Percentiles rank a stretch among this genome's conserved stretches.
phyloP scores from a whole-genome alignment of 2,329 filamentous ascomycete species.

The Colletotrichum costaricense region DNA sequence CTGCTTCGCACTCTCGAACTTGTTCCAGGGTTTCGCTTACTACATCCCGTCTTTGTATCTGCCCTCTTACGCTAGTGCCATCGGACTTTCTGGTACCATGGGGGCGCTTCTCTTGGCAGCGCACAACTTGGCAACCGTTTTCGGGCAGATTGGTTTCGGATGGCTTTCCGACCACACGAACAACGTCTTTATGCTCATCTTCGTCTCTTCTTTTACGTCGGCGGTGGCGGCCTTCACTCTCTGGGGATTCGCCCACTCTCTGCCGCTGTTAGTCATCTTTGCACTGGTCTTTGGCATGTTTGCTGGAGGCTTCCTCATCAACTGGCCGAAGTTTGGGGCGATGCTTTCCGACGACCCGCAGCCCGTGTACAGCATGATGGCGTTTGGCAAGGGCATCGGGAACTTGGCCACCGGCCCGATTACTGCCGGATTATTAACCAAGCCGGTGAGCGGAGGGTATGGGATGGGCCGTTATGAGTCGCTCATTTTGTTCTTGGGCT shows the following conservation, averaged over 20 bases:
- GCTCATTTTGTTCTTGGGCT: constrained; percentile 29
- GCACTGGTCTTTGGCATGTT: constrained; percentile 68
- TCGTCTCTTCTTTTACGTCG: constrained; percentile 57
- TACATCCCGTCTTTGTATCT: constrained; percentile 67
- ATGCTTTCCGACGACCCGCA: constrained; percentile 42
- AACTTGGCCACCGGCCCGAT: constrained; percentile 43
- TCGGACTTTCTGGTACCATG: constrained; percentile 50
- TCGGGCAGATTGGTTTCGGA: constrained; percentile 58
- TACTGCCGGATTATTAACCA: constrained; percentile 37
- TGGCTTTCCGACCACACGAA: constrained; percentile 57
- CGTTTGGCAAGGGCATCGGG: constrained; percentile 43
- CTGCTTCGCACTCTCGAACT: constrained; percentile 58
- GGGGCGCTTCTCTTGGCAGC: constrained; percentile 60
- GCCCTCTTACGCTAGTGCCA: constrained; percentile 58
- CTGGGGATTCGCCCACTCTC: constrained; percentile 63
- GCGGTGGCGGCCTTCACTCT: constrained; percentile 61
- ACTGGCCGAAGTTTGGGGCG: constrained; percentile 43
- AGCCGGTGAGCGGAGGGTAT: constrained; percentile 23
- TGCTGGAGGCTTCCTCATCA: constrained; percentile 51
- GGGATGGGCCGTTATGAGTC: constrained; percentile 29
- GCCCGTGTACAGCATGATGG: constrained; percentile 43
- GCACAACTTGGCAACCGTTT: constrained; percentile 59
- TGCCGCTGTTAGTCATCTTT: constrained; percentile 60
- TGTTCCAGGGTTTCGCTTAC: constrained; percentile 65
- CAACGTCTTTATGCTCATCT: constrained; percentile 56